phyloP scores from a whole-genome alignment of 768 basidiomycete species.

The Termitomyces sp. region DNA sequence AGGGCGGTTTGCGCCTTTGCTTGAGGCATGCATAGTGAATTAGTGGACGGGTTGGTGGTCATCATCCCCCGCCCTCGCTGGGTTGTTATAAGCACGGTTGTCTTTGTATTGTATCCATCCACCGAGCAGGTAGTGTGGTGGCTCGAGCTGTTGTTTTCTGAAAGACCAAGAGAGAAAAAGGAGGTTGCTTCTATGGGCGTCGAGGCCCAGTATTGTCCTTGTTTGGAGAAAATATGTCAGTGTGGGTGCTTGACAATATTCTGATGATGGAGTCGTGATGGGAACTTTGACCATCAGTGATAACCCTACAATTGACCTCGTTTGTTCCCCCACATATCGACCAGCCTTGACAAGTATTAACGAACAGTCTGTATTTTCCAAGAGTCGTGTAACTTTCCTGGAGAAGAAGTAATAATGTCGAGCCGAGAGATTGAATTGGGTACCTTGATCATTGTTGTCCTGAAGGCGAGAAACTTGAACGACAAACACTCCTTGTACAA shows the following conservation, averaged over 20 bases:
- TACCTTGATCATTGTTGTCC: slow-evolving; percentile 78
- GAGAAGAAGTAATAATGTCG: slow-evolving; percentile 20
- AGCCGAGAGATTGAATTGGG: slow-evolving; percentile 53
- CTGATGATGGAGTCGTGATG: neutral
- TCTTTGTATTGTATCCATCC: neutral
- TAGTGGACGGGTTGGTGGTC: neutral
- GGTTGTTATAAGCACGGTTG: neutral
- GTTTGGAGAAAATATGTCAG: too few species aligned
- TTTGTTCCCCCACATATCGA: neutral
- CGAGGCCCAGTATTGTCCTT: too few species aligned
- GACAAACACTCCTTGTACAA: slow-evolving; percentile 87
- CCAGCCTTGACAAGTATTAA: neutral
- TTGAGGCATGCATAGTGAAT: neutral
- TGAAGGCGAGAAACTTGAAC: slow-evolving; percentile 78
- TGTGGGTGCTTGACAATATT: too few species aligned
- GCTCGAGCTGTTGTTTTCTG: neutral
- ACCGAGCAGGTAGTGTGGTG: too few species aligned
- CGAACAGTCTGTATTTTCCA: neutral
- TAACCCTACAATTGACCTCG: neutral
- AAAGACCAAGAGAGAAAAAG: neutral
- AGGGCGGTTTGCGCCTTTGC: neutral
- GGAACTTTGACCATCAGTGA: neutral
- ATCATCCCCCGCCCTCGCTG: too few species aligned
- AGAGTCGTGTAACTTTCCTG: neutral
- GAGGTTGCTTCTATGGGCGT: neutral